Conservation (phyloP, 352 stramenopile species). For the Globisporangium acanthophoron region DNA sequence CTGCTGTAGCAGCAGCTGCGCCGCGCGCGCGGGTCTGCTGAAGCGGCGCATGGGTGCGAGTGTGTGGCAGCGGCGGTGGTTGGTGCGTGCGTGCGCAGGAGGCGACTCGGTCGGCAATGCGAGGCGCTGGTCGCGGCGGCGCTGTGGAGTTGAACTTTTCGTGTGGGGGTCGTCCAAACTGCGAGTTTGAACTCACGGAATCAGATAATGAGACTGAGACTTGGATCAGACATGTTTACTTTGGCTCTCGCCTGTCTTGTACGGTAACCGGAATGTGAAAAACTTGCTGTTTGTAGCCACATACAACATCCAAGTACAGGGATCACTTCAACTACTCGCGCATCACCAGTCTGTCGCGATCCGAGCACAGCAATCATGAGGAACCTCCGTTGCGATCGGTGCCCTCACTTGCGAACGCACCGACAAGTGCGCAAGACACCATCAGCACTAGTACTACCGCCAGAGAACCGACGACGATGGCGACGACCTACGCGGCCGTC, state of each 20-base stretch:
- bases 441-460: no score
- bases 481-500: not conserved
- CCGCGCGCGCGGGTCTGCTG: conserved; percentile 2
- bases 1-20: conserved; percentile 11
- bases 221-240: no score
- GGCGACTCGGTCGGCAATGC: no score
- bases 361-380: no score
- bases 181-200: not conserved
- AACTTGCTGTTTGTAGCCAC: no score
- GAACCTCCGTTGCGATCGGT: no score
- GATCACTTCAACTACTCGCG: not conserved
- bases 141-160: conserved; percentile 22
- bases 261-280: no score
- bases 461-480: not conserved
- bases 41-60: conserved; percentile 10
- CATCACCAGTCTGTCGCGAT: not conserved
- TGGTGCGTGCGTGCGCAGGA: conserved; percentile 9
- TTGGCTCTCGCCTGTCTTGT: no score
- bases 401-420: not conserved
- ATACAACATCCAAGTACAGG: no score
- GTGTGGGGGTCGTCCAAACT: conserved; percentile 14
- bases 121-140: conserved; percentile 26
- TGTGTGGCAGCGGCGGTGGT: conserved; percentile 22
- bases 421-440: not conserved
- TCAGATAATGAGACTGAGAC: no score